These are phyloP conservation scores for Capsella bursapastoris DNA, from an alignment of 345 rosid species.

Conservation along the genomic window DNA sequence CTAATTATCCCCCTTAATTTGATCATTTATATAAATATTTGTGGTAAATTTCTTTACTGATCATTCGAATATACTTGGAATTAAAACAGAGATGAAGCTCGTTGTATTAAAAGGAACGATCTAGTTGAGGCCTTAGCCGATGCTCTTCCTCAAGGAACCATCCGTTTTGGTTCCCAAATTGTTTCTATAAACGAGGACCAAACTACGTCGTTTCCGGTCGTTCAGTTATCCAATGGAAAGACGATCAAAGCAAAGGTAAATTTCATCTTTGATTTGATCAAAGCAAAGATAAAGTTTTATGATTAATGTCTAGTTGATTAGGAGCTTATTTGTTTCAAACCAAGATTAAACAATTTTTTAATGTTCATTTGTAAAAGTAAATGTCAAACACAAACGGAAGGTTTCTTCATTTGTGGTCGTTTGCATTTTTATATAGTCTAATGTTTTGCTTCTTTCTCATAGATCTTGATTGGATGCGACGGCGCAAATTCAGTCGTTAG, in stretches of 20 bases:
- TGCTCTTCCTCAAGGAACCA: constrained; percentile 41
- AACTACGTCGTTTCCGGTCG: constrained; percentile 35
- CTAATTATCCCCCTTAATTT: neutral
- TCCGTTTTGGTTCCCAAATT: constrained; percentile 40
- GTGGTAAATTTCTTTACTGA: neutral
- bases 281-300: too few species aligned
- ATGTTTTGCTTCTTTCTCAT: neutral
- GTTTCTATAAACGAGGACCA: constrained; percentile 29
- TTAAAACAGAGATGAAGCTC: constrained; percentile 41
- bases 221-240: constrained; percentile 36
- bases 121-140: constrained; percentile 45
- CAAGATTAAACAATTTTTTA: too few species aligned
- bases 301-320: too few species aligned
- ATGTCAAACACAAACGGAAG: too few species aligned
- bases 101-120: constrained; percentile 45
- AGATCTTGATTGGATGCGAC: constrained; percentile 64
- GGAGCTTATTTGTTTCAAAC: too few species aligned
- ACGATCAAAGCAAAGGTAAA: constrained; percentile 41
- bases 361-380: neutral
- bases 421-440: neutral
- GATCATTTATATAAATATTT: neutral
- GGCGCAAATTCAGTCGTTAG: constrained; percentile 57
- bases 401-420: neutral
- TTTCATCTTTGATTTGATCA: too few species aligned
- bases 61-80: neutral